These are phyloP conservation scores for Castanopsis chinensis DNA, from an alignment of 306 rosid species.

Conservation along the genomic window DNA sequence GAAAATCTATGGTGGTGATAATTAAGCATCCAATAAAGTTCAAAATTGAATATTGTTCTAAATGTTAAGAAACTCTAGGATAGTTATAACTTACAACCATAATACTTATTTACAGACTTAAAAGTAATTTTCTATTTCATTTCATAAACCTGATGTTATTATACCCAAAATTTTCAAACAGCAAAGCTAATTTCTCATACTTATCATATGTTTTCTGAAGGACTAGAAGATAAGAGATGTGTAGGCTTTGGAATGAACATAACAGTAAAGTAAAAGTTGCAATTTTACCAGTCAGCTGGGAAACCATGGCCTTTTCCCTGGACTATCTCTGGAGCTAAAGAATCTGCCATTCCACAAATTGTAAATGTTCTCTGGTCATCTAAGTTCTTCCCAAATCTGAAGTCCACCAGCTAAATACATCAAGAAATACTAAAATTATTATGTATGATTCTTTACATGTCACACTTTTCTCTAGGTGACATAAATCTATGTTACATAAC, in stretches of 20 bases:
- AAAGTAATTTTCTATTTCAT: neutral
- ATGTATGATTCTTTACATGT: neutral
- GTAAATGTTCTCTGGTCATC: constrained; percentile 81
- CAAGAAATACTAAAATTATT: constrained; percentile 9
- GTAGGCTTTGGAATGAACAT: constrained; percentile 12
- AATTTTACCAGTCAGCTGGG: constrained; percentile 85
- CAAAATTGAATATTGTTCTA: neutral
- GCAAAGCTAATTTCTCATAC: neutral
- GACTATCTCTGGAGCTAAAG: constrained; percentile 87
- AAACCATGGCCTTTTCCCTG: constrained; percentile 96
- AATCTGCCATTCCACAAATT: constrained; percentile 84
- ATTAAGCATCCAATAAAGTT: neutral
- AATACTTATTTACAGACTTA: neutral
- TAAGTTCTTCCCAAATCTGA: constrained; percentile 77
- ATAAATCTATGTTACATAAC: constrained; percentile 1
- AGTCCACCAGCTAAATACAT: constrained; percentile 74
- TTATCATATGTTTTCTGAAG: neutral
- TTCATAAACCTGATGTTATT: neutral
- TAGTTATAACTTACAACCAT: neutral
- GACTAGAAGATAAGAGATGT: neutral
- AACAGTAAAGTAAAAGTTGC: constrained; percentile 20
- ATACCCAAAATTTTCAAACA: neutral
- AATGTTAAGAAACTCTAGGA: neutral
- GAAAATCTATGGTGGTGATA: neutral
- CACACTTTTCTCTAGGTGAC: neutral